Base-by-base conservation (phyloP, 768 basidiomycete species). In the Suillus alpinus region DNA sequence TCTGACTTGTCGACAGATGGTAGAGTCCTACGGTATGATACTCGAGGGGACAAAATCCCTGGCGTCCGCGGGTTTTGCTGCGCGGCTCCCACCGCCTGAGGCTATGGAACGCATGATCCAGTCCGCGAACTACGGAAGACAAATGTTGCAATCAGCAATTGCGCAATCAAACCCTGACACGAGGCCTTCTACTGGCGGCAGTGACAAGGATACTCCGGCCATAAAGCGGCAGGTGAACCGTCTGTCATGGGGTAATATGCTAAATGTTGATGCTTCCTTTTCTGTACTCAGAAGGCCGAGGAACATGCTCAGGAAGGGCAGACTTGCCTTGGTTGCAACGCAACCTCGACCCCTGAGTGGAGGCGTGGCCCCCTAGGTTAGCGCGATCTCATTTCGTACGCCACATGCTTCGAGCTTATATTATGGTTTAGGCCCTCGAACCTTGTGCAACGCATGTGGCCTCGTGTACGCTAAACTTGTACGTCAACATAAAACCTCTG, bases 331-430 rank as follows among this genome's bases (percentile, higher is more conserved):
- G 92, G 91, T 36, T 94, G 91, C 75, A 82, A 77, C 67, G 91
- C 91, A 63, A 94, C 92, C 16, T 87, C 90, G 59, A 94, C 91
- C 64, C 91, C 91, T 6, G 91, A 94, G 77, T 94, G 92, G 91
- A 80, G 91, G 58, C 78, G 92, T 63, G 91, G 91, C 1, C 91
- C 91, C 14, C 73, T 93, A 77, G 91, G 91, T 92, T 69, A 72
- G 79, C 75, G 47, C 39, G 23, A n/a, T 60, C 63, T 68, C 62
- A 18, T 68, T 62, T 67, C 64, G 59, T 63, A 67, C 59, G 62
- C 65, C 66, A 59, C 36, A 62, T 64, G 59, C 18, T 66, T 64
- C 64, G 61, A 57, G 41, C 52, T 75, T 68, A 75, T 62, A 52
- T 62, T 66, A 63, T 62, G 64, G 66, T 62, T 62, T 63, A 91